Conservation (phyloP, 2,329 filamentous ascomycete species). For the Ophiostoma montium region DNA sequence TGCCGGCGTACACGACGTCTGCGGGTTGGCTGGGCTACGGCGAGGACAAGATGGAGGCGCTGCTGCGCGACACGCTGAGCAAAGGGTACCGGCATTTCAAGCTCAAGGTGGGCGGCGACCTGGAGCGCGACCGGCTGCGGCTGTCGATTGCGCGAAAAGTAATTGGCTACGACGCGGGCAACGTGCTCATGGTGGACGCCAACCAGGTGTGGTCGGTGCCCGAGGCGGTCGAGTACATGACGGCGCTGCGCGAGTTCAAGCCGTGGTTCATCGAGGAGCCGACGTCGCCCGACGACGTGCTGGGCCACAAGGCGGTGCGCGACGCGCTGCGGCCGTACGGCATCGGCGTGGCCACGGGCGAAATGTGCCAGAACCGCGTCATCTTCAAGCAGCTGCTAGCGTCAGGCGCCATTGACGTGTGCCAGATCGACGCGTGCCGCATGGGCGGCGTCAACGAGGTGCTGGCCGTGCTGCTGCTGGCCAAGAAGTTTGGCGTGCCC, state of each 20-base stretch:
- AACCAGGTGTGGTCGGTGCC: constrained; percentile 90
- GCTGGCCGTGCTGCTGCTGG: constrained; percentile 76
- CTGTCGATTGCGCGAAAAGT: constrained; percentile 56
- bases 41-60: constrained; percentile 68
- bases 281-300: constrained; percentile 76
- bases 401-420: constrained; percentile 68
- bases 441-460: constrained; percentile 87
- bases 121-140: constrained; percentile 58
- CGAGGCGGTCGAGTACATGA: constrained; percentile 80
- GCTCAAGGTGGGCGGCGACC: constrained; percentile 66
- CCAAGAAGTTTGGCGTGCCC: constrained; percentile 63
- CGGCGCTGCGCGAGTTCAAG: constrained; percentile 65
- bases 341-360: constrained; percentile 79
- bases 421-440: constrained; percentile 82
- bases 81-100: constrained; percentile 81
- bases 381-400: constrained; percentile 86
- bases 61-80: constrained; percentile 59
- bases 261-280: constrained; percentile 95
- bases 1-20: constrained; percentile 81
- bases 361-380: constrained; percentile 92
- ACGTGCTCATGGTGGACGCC: constrained; percentile 83
- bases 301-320: constrained; percentile 74
- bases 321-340: constrained; percentile 61
- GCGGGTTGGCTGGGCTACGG: constrained; percentile 88
- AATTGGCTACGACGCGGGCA: constrained; percentile 45